Base-by-base conservation (phyloP, 192 early-diverging fungal genomes). In the Backusella morwellensis region DNA sequence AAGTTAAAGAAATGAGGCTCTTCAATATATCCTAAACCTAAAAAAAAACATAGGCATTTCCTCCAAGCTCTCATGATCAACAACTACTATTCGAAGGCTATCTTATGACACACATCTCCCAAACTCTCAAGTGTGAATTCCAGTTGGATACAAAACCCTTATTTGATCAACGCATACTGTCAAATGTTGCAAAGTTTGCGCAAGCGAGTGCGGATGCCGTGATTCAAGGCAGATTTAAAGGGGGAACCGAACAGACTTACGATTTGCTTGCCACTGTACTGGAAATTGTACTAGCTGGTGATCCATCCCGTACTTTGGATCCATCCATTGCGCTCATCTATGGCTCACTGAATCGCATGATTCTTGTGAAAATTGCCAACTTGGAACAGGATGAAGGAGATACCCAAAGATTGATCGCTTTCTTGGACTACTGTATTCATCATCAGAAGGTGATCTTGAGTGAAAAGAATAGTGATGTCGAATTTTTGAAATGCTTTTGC, bases 391-490 rank as follows among this genome's bases (percentile, higher is more conserved):
- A 36, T 3, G 75, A 80, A 0, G 72, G 78, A 8, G 75, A 85
- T 6, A 4, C 3, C 11, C 56, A 63, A 63, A 73, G 75, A 23
- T 74, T 85, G 11, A 81, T 72, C 17, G 81, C 81, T 1, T 77
- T 90, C 4, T 75, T 92, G 36, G 78, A 85, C 52, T 87, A 89
- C 69, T 84, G 87, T 19, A 87, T 92, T 17, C 86, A 89, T 44
- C 81, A 91, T 81, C 90, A 92, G 80, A 90, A 88, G 76, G 80
- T 92, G 35, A 78, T 92, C 19, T 67, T 92, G 0, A 85, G 81
- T 75, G 42, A 68, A 26, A 77, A 76, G 32, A 88, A 90, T 34
- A 84, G 72, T 1, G 91, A 92, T 76, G 74, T 80, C 15, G 91
- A 93, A 40, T 93, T 91, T 56, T 80, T 91, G 75, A 85, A 83